Evolutionary conservation across 2,329 filamentous ascomycete genomes (phyloP), one percentile per base, ranked within the genome.

Genomic region (Fusarium decemcellulare): DNA sequence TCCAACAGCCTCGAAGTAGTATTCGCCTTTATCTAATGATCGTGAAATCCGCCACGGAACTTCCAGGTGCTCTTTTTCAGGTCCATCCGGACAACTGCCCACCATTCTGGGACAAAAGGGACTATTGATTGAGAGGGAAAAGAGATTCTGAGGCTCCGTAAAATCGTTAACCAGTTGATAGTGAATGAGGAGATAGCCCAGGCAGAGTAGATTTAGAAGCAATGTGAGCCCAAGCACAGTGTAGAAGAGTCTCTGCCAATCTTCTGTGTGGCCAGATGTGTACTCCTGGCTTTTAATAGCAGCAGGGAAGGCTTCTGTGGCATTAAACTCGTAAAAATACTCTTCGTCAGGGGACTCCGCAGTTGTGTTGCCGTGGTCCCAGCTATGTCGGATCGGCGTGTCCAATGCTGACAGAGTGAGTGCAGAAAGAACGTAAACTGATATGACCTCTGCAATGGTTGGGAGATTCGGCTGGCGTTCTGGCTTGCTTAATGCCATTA

Each of bases 201-300:
- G 46, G 36, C 46, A 50, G 30, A 50, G 27, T 2, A 50, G 29
- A 32, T 50, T 50, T 1, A 32, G 23, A 14, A 50, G n/a, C 32
- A 34, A 50, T 23, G 29, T 23, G n/a, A 50, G 36, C n/a, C 16
- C 46, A 12, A 50, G 16, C 9, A 50, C 46, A 6, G 46, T 29
- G 16, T 50, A 50, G 12, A 50, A 50, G 8, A 16, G n/a, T 32
- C 36, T 50, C n/a, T 50, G 46, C 46, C 46, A 50, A 9, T 50
- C 46, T 12, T 50, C 46, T 5, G 15, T 23, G 30, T 36, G 46
- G 8, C 46, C 46, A 6, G 46, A 50, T 36, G 46, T 50, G 10
- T 50, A 50, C 29, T 50, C 30, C 16, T 50, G 46, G n/a, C 46
- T 50, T 16, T n/a, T 34, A 6, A 50, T 23, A 8, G 46, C 32